Percentiles rank a stretch among this genome's conserved stretches.
Evolutionary conservation across 768 basidiomycete genomes (phyloP).

Genomic region (Pisolithus sp.): DNA sequence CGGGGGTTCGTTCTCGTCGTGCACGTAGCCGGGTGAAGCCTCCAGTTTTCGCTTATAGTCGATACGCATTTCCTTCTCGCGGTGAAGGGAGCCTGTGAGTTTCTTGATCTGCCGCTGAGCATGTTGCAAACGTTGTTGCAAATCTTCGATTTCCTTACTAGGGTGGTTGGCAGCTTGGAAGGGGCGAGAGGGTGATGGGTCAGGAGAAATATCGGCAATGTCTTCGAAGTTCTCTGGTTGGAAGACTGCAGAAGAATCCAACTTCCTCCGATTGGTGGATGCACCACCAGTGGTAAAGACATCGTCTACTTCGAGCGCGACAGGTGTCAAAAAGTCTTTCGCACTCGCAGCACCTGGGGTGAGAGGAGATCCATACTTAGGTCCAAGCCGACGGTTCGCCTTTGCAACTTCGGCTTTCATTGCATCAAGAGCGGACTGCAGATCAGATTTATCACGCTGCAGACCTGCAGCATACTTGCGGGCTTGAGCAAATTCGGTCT

Average conservation of each 20-base stretch:
- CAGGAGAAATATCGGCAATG: conserved; percentile 48
- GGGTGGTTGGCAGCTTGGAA: conserved; percentile 72
- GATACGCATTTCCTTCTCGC: conserved; percentile 80
- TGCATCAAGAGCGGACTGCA: conserved; percentile 74
- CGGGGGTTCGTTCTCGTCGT: conserved; percentile 32
- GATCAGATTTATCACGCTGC: conserved; percentile 86
- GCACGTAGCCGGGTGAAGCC: conserved; percentile 31
- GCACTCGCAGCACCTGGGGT: conserved; percentile 52
- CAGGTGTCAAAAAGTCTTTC: conserved; percentile 53
- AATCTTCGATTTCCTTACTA: conserved; percentile 71
- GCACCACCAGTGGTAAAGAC: conserved; percentile 59
- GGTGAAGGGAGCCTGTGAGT: conserved; percentile 67
- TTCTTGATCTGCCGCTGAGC: conserved; percentile 83
- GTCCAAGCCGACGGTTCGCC: conserved; percentile 49
- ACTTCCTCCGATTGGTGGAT: conserved; percentile 56
- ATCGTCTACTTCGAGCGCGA: conserved; percentile 50
- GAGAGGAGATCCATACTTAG: conserved; percentile 64
- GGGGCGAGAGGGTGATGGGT: conserved; percentile 52
- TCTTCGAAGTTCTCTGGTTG: conserved; percentile 43
- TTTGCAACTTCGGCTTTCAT: conserved; percentile 68
- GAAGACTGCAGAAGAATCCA: conserved; percentile 44
- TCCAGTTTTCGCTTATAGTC: conserved; percentile 54
- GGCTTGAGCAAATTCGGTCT: conserved; percentile 90
- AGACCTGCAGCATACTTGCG: conserved; percentile 83
- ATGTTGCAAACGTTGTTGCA: conserved; percentile 77